Conservation (phyloP, 2,329 filamentous ascomycete species). For the Talaromyces marneffei region DNA sequence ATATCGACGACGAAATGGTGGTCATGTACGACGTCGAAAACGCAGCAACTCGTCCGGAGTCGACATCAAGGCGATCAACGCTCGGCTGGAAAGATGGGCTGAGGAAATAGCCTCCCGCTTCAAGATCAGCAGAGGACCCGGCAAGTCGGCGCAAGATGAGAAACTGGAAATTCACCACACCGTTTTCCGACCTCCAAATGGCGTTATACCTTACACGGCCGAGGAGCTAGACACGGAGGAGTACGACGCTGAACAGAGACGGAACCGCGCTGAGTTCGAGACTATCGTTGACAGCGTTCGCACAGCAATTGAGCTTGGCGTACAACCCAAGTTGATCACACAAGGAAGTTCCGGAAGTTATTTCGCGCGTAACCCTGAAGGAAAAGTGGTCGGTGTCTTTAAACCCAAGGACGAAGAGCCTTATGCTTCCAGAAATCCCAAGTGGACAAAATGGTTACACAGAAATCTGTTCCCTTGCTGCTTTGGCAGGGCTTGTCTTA, state of each 20-base stretch:
- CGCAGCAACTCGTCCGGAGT: constrained; percentile 78
- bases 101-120: constrained; percentile 97
- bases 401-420: constrained; percentile 99
- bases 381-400: constrained; percentile 95
- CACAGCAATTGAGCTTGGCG: constrained; percentile 78
- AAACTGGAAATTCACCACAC: constrained; percentile 93
- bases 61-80: constrained; percentile 97
- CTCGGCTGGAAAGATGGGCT: constrained; percentile 88
- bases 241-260: constrained; percentile 53
- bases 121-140: constrained; percentile 74
- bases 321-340: constrained; percentile 92
- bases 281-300: constrained; percentile 84
- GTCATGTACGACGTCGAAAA: constrained; percentile 45
- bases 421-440: constrained; percentile 92
- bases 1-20: constrained; percentile 44
- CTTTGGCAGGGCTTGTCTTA: constrained; percentile 90
- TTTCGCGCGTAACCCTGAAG: constrained; percentile 85
- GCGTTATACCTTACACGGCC: constrained; percentile 70
- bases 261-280: constrained; percentile 79
- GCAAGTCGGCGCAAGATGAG: constrained; percentile 70
- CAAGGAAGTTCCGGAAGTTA: constrained; percentile 98
- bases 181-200: constrained; percentile 89
- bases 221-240: constrained; percentile 60
- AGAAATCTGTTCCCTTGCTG: constrained; percentile 95
- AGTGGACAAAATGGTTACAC: constrained; percentile 99